Conservation (phyloP, 805 yeast species). For the Saturnispora halmiae region DNA sequence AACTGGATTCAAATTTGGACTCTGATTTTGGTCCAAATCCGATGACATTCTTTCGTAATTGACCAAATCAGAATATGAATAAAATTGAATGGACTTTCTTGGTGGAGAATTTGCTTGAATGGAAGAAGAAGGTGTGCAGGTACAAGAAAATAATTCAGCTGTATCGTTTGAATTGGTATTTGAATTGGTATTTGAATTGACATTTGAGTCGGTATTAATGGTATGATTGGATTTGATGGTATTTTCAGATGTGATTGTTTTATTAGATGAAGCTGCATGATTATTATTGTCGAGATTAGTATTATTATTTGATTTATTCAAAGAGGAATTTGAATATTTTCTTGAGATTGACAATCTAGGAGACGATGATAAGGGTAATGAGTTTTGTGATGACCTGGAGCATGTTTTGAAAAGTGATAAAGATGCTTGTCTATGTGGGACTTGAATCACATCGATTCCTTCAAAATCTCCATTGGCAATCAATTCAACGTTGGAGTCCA, state of each 20-base stretch:
- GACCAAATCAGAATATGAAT: constrained; percentile 27
- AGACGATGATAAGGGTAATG: constrained; percentile 7
- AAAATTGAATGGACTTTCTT: constrained; percentile 26
- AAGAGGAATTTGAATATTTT: constrained; percentile 5
- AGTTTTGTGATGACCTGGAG: neutral
- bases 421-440: constrained; percentile 19
- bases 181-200: too few species aligned
- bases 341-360: constrained; percentile 7
- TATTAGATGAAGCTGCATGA: too few species aligned
- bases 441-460: constrained; percentile 54
- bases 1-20: too few species aligned
- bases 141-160: neutral
- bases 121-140: neutral
- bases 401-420: constrained; percentile 7
- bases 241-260: too few species aligned
- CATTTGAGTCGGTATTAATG: too few species aligned
- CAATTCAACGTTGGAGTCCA: constrained; percentile 67
- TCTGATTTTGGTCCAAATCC: too few species aligned
- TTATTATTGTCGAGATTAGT: too few species aligned
- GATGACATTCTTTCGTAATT: constrained; percentile 21
- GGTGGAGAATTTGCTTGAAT: neutral
- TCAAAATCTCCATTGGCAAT: constrained; percentile 54
- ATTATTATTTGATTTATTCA: neutral
- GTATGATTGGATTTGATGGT: too few species aligned
- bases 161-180: too few species aligned